Conservation (phyloP, 176 grass and related monocot genomes). For the Tuctoria greenei region DNA sequence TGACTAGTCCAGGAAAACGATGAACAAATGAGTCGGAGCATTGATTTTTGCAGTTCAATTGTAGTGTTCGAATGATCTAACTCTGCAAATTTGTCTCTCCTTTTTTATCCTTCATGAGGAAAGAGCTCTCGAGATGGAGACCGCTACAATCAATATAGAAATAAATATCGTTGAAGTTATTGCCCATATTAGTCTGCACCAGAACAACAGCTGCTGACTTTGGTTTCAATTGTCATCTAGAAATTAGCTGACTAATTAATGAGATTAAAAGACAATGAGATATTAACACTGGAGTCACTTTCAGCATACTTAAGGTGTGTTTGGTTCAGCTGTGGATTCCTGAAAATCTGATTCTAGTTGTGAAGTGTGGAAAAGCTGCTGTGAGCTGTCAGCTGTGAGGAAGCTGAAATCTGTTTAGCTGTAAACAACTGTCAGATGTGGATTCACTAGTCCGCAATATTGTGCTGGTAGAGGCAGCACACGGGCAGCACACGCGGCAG, state of each 20-base stretch:
- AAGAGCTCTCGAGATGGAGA: slow-evolving; percentile 27
- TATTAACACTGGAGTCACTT: too few species aligned
- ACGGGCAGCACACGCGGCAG: too few species aligned
- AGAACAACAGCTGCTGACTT: slow-evolving; percentile 50
- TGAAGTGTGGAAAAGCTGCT: too few species aligned
- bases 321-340: too few species aligned
- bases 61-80: background rate
- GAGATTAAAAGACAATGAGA: background rate
- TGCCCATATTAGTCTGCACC: slow-evolving; percentile 15
- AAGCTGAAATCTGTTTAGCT: too few species aligned
- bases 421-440: too few species aligned
- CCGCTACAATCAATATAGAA: background rate
- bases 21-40: slow-evolving; percentile 25
- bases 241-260: slow-evolving; percentile 17
- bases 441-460: too few species aligned
- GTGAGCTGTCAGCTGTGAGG: too few species aligned
- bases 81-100: slow-evolving; percentile 17
- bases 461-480: too few species aligned
- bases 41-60: slow-evolving; percentile 24
- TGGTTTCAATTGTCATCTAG: slow-evolving; percentile 21
- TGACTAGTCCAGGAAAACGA: slow-evolving; percentile 36
- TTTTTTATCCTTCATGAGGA: background rate
- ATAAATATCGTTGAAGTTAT: slow-evolving; percentile 29
- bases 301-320: too few species aligned
- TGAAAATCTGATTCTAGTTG: too few species aligned